Evolutionary conservation across 805 yeast species (phyloP).

Genomic region (Brettanomyces bruxellensis): DNA sequence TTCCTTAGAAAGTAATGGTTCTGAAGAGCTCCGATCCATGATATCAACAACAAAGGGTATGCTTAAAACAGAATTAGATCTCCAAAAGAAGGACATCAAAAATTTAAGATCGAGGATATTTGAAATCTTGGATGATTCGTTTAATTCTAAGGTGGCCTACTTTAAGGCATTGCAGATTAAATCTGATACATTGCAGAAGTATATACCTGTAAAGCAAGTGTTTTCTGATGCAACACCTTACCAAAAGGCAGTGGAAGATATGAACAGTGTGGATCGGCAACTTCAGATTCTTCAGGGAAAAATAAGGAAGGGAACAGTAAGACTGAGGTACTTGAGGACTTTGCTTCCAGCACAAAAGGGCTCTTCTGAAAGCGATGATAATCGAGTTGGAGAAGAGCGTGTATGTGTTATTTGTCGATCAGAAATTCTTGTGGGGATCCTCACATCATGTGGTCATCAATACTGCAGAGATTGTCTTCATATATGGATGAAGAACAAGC

Average conservation of each 20-base stretch:
- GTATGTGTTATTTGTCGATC: conserved; percentile 75
- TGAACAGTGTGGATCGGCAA: conserved; percentile 8
- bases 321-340: conserved; percentile 41
- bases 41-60: not conserved
- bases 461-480: conserved; percentile 76
- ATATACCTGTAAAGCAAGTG: conserved; percentile 23
- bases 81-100: conserved; percentile 33
- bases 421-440: conserved; percentile 61
- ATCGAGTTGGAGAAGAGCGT: conserved; percentile 27
- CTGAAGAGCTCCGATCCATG: not conserved
- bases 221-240: conserved; percentile 9
- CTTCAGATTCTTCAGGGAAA: conserved; percentile 7
- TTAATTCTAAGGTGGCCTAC: conserved; percentile 74
- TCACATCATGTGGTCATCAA: conserved; percentile 87
- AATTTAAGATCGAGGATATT: conserved; percentile 39
- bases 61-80: conserved; percentile 28
- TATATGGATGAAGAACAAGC: conserved; percentile 52
- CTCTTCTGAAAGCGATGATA: conserved; percentile 20
- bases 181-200: conserved; percentile 68
- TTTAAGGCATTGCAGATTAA: conserved; percentile 77
- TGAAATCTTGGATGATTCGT: conserved; percentile 50
- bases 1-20: not conserved
- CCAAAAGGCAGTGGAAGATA: conserved; percentile 15
- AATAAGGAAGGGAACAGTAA: conserved; percentile 26
- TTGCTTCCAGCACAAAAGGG: conserved; percentile 19